A percentile compares a stretch with the other conserved stretches of the same genome.
Evolutionary conservation across 2,329 filamentous ascomycete species (phyloP).

Genomic region (Diplodia mutila): DNA sequence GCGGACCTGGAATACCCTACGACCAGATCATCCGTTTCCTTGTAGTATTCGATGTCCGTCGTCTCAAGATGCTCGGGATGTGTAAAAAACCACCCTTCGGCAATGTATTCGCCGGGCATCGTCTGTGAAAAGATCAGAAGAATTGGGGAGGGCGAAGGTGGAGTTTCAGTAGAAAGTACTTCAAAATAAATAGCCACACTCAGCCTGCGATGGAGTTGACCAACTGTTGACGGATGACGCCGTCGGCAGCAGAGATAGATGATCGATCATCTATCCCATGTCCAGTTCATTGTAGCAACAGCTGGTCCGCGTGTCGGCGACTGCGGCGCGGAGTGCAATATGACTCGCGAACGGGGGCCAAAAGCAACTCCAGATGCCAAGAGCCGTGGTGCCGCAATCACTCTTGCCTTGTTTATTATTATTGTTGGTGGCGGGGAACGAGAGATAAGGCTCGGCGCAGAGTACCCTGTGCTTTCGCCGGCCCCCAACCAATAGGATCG

Average conservation of each 20-base stretch:
- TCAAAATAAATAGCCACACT: background rate
- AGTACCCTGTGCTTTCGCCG: background rate
- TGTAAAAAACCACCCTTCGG: background rate
- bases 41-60: background rate
- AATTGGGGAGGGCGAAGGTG: background rate
- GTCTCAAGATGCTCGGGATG: conserved; percentile 1
- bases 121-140: background rate
- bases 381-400: background rate
- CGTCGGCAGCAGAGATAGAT: conserved; percentile 5
- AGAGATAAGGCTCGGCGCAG: background rate
- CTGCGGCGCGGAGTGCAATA: no score
- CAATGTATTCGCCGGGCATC: background rate
- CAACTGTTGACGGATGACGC: background rate
- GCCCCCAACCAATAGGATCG: background rate
- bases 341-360: no score
- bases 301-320: background rate
- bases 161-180: background rate
- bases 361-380: background rate
- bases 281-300: background rate
- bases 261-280: conserved; percentile 15
- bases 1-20: conserved; percentile 6
- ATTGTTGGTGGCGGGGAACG: no score
- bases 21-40: background rate
- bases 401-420: background rate
- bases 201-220: background rate